These are phyloP conservation scores for Lepraria neglecta DNA, from an alignment of 495 filamentous ascomycete species.

Conservation along the genomic window DNA sequence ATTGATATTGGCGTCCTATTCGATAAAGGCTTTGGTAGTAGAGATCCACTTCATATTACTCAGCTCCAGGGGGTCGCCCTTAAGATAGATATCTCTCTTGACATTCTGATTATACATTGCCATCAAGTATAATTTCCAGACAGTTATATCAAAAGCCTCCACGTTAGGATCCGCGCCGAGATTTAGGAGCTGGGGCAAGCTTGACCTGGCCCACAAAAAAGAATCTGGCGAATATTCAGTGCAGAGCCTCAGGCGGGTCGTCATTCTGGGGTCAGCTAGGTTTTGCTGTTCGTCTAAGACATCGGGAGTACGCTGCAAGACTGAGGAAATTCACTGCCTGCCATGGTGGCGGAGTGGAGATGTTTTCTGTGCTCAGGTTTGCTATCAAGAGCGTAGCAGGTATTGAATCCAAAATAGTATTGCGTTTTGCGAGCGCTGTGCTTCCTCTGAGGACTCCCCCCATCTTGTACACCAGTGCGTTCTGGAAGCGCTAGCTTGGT, in stretches of 20 bases:
- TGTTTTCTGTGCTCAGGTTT: too few species aligned
- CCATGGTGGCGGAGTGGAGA: too few species aligned
- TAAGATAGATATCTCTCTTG: not conserved
- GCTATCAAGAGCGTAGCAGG: not conserved
- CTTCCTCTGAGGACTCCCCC: not conserved
- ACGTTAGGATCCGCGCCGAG: not conserved
- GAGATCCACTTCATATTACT: not conserved
- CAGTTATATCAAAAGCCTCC: not conserved
- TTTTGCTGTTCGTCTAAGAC: not conserved
- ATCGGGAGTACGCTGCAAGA: not conserved
- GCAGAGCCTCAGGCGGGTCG: not conserved
- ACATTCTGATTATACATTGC: not conserved
- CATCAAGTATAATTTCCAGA: not conserved
- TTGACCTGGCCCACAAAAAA: not conserved
- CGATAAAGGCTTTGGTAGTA: not conserved
- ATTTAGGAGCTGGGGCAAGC: not conserved
- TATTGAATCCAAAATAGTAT: not conserved
- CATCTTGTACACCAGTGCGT: constrained; percentile 6
- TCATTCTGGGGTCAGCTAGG: not conserved
- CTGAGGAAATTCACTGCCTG: too few species aligned
- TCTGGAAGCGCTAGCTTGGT: not conserved
- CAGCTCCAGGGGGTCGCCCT: not conserved
- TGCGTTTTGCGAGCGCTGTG: not conserved
- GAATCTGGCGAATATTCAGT: not conserved
- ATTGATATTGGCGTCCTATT: not conserved